phyloP scores from a whole-genome alignment of 495 filamentous ascomycete genomes.

The Hypoxylon fragiforme region DNA sequence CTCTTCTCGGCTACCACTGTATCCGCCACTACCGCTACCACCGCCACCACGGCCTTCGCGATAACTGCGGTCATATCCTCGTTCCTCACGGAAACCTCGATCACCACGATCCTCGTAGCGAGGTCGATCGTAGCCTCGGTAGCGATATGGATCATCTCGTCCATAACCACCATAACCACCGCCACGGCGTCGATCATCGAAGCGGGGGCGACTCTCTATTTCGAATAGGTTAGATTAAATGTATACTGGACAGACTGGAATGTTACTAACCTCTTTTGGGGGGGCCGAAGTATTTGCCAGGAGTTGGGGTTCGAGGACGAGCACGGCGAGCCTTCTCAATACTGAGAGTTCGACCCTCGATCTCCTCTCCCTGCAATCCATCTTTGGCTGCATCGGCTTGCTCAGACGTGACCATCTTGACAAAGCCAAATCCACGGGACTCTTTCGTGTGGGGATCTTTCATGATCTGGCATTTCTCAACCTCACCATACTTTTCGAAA shows the following conservation, averaged over 20 bases:
- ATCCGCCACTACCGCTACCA: conserved; percentile 59
- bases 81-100: conserved; percentile 51
- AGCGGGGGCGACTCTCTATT: conserved; percentile 35
- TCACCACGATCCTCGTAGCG: conserved; percentile 50
- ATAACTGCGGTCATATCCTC: conserved; percentile 51
- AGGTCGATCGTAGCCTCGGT: conserved; percentile 51
- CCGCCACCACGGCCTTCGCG: conserved; percentile 62
- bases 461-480: conserved; percentile 99
- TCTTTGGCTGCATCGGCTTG: conserved; percentile 97
- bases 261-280: conserved; percentile 86
- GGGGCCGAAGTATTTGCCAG: conserved; percentile 98
- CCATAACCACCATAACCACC: conserved; percentile 57
- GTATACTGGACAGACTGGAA: conserved; percentile 3
- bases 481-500: conserved; percentile 97
- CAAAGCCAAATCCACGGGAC: conserved; percentile 98
- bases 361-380: conserved; percentile 89
- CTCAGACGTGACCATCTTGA: conserved; percentile 95
- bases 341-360: conserved; percentile 93
- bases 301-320: conserved; percentile 92
- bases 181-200: conserved; percentile 54
- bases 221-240: background rate
- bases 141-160: conserved; percentile 62
- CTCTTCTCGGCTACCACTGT: conserved; percentile 38
- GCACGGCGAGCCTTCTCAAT: conserved; percentile 98
- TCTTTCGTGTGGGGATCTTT: conserved; percentile 96